Evolutionary conservation across 768 basidiomycete genomes (phyloP).

Genomic region (Xerocomus potaroensis): DNA sequence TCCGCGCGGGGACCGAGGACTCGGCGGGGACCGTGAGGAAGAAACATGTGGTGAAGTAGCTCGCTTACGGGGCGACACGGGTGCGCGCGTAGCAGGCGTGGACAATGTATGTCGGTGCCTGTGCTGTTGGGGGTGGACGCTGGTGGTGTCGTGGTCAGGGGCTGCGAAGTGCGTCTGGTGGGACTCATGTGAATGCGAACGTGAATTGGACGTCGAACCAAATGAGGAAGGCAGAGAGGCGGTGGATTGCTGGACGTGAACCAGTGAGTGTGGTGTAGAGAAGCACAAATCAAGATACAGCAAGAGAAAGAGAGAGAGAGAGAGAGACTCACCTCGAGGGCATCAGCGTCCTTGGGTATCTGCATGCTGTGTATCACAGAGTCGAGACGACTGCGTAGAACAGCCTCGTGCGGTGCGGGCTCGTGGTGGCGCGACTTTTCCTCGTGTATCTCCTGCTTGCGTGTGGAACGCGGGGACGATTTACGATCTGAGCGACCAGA

Average conservation of each 20-base stretch:
- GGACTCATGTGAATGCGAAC: slow-evolving; percentile 23
- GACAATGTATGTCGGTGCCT: slow-evolving; percentile 13
- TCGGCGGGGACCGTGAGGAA: slow-evolving; percentile 12
- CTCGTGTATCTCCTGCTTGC: slow-evolving; percentile 18
- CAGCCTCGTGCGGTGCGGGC: slow-evolving; percentile 49
- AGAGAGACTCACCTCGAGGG: slow-evolving; percentile 21
- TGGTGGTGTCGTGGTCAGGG: slow-evolving; percentile 17
- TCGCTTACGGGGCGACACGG: slow-evolving; percentile 6
- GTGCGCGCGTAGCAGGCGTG: slow-evolving; percentile 8
- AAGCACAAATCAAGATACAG: too few relatives aligned
- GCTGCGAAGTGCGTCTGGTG: slow-evolving; percentile 22
- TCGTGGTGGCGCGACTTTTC: slow-evolving; percentile 23
- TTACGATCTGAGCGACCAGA: slow-evolving; percentile 20
- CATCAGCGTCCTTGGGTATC: slow-evolving; percentile 21
- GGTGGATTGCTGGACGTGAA: slow-evolving; percentile 21
- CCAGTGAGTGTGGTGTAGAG: slow-evolving; percentile 17
- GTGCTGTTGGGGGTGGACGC: slow-evolving; percentile 1
- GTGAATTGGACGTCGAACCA: slow-evolving; percentile 25
- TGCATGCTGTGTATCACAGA: slow-evolving; percentile 39
- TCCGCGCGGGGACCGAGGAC: slow-evolving; percentile 13
- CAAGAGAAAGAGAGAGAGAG: too few relatives aligned
- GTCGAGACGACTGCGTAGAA: slow-evolving; percentile 50
- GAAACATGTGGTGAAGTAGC: slow-evolving; percentile 5
- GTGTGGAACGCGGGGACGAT: slow-evolving; percentile 9
- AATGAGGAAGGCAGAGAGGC: slow-evolving; percentile 29